Base-by-base conservation (phyloP, 2,329 filamentous ascomycete genomes). In the Pseudocercospora musae region DNA sequence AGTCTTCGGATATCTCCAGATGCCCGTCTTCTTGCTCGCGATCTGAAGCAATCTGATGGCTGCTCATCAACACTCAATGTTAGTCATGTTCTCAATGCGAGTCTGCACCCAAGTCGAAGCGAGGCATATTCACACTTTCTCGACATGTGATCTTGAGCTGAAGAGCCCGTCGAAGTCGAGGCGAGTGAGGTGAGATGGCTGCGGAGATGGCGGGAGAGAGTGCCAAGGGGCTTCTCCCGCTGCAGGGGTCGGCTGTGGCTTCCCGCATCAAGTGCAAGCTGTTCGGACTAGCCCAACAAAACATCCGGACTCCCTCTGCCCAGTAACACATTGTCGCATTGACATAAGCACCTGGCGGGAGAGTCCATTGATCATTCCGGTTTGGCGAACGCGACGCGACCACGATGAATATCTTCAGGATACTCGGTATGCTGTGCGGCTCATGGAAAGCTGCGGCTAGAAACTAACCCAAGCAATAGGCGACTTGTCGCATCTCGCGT, bases 401-500 rank as follows among this genome's bases (percentile, higher is more conserved):
- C 62, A 71, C 31, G 57, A 89, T 90, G 87, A 90, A 90, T 79
- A 79, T 89, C 75, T 90, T 90, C 80, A 79, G 87, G 73, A 78
- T 90, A 72, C 74, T 86, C 74, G 87, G 87, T 89, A 79, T 64
- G 48, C 62, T 54, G 49, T 21, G 52, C 37, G 44, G 55, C 37
- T 1, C 13, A 18, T 40, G 44, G 37, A 57, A 27, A 62, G 21
- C 62, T 59, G 44, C 37, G 44, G 56, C 50, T 27, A 42, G 58
- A 25, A 37, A 56, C 65, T 72, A 27, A 65, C 57, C 11, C 20
- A 27, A 8, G 62, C 25, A 23, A 61, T 70, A 96, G 93, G 88
- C 81, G 95, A 99, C 84, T 86, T 99, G 76, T 97, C 92, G 82
- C 95, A 99, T 83, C 81, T 99, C 72, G 84, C 89, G 67, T 98